A percentile compares a stretch with the other conserved stretches of the same genome.
phyloP scores from a whole-genome alignment of 371 early-diverging fungal species.

The Mortierella sp. region DNA sequence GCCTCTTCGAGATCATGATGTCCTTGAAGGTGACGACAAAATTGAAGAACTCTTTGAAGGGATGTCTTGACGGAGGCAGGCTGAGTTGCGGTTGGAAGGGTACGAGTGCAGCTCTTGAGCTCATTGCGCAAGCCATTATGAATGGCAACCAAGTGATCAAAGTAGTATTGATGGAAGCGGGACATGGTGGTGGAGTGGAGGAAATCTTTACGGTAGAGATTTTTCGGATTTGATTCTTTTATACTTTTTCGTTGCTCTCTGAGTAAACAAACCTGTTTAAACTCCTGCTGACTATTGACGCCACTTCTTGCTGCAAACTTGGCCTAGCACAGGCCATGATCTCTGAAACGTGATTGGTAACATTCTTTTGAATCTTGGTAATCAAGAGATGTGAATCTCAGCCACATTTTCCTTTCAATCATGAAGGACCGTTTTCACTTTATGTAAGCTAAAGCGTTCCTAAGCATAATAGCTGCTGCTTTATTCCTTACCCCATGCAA shows the following conservation, averaged over 20 bases:
- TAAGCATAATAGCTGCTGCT: background rate
- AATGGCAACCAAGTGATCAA: slow-evolving; percentile 44
- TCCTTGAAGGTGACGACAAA: slow-evolving; percentile 46
- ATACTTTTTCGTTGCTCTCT: background rate
- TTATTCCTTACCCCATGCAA: slow-evolving; percentile 38
- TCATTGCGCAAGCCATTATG: slow-evolving; percentile 47
- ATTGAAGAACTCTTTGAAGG: slow-evolving; percentile 27
- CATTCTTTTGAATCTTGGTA: background rate
- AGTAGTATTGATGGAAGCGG: slow-evolving; percentile 45
- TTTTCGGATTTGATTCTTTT: background rate
- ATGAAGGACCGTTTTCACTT: background rate
- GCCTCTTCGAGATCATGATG: slow-evolving; percentile 57
- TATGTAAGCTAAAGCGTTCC: background rate
- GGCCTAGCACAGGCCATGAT: background rate
- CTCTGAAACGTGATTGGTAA: no score
- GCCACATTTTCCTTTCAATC: background rate
- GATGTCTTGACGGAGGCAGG: slow-evolving; percentile 29
- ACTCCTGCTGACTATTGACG: background rate
- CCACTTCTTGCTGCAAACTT: background rate
- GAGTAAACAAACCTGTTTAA: background rate
- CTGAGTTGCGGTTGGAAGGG: slow-evolving; percentile 32
- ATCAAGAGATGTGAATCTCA: background rate
- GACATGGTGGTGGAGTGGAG: slow-evolving; percentile 15
- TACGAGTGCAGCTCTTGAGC: slow-evolving; percentile 31
- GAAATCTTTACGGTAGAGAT: background rate